Evolutionary conservation across 2,329 filamentous ascomycete species (phyloP), one percentile per base, ranked within the genome.

Genomic region (Calonectria montana): DNA sequence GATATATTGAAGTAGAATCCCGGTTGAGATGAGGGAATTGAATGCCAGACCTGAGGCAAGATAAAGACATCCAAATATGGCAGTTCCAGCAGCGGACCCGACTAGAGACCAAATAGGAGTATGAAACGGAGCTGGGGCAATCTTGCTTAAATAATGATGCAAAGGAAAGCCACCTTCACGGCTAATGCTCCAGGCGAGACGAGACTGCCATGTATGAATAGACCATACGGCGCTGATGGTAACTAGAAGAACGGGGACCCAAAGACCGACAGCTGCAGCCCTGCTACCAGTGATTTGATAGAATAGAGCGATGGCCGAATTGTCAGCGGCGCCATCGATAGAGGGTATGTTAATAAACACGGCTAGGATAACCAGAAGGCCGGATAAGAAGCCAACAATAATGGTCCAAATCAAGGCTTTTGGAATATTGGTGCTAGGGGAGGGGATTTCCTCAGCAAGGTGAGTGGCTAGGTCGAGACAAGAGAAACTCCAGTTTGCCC

Each of bases 401-500:
- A 78, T 72, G 0, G 77, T 80, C 76, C 77, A 79, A 2, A 79
- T 74, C 9, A 79, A 63, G 2, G 78, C 76, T 2, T 71, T 75
- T 1, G 78, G 77, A 25, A 79, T 78, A 25, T 80, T 75, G 3
- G 69, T 77, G 13, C 69, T 73, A 0, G 79, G 79, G 1, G 66
- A 72, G 2, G 78, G 79, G n/a, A 81, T 80, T 69, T 81, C 79
- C 50, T 81, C 79, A 2, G 79, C 78, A 25, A 81, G 59, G 31
- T 81, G 79, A 1, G 78, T 78, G 15, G 76, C 74, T 13, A 79
- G 77, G 21, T 81, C 80, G 21, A 81, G 75, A 48, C 79, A 81
- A 1, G 77, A 80, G 23, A 80, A 78, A 62, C 78, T 79, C 80
- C 80, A 81, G 61, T 81, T 80, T 50, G 76, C 74, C 0, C 78